phyloP scores from a whole-genome alignment of 106 monocot species.

The Allium cepa region DNA sequence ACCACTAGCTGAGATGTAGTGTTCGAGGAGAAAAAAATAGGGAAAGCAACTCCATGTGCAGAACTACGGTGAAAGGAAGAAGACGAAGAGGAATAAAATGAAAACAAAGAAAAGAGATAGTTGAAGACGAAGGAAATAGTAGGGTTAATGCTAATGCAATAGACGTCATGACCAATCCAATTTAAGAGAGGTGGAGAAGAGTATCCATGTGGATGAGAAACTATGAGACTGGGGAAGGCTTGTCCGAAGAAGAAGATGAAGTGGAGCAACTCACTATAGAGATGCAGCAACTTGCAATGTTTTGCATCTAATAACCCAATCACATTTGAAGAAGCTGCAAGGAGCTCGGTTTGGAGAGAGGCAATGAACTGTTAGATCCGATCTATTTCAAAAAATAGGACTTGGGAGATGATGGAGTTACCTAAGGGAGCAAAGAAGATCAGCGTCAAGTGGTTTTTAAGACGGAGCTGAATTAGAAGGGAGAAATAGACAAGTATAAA shows the following conservation, averaged over 20 bases:
- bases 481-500: too few relatives aligned
- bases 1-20: background rate
- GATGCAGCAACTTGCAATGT: background rate
- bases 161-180: background rate
- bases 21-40: background rate
- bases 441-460: too few relatives aligned
- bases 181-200: background rate
- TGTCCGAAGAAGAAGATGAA: background rate
- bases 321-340: background rate
- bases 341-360: background rate
- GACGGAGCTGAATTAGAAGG: too few relatives aligned
- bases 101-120: background rate
- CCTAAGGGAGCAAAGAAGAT: too few relatives aligned
- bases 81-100: background rate
- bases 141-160: background rate
- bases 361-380: background rate
- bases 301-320: background rate
- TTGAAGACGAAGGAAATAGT: background rate
- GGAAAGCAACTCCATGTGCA: background rate
- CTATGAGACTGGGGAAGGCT: background rate
- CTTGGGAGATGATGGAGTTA: too few relatives aligned
- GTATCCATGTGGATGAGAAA: background rate
- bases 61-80: background rate
- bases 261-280: background rate
- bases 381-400: background rate